phyloP scores from a whole-genome alignment of 2,329 filamentous ascomycete genomes.

The Aspergillus calidoustus region DNA sequence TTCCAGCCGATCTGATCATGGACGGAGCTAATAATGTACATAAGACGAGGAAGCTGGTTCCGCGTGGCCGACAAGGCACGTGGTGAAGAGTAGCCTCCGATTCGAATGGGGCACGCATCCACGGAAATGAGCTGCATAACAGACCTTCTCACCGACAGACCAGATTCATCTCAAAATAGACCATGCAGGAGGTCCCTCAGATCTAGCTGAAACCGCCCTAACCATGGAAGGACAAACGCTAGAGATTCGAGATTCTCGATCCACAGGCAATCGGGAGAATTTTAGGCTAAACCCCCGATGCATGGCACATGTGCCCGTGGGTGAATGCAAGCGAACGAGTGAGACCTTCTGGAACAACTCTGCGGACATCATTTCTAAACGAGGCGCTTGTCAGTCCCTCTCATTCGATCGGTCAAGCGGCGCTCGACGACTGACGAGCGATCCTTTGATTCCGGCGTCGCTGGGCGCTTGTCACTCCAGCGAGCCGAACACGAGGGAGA shows the following conservation, averaged over 20 bases:
- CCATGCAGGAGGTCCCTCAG: background rate
- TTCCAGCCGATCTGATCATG: too few species aligned
- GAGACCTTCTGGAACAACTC: background rate
- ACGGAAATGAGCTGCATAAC: background rate
- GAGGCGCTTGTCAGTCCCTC: background rate
- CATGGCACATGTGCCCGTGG: background rate
- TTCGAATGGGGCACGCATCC: background rate
- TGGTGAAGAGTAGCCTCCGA: background rate
- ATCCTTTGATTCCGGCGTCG: background rate
- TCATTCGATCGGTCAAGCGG: background rate
- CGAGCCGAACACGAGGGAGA: background rate
- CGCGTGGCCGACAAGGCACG: background rate
- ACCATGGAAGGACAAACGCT: background rate
- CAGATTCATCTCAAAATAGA: background rate
- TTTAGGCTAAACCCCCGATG: background rate
- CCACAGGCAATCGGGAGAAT: background rate
- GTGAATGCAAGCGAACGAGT: background rate
- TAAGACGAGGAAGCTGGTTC: background rate
- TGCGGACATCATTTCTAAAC: background rate
- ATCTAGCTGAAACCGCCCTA: background rate
- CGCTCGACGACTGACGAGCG: background rate
- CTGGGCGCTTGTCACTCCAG: background rate
- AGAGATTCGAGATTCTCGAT: background rate
- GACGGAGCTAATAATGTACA: too few species aligned
- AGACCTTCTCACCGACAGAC: background rate